Evolutionary conservation across 2,329 filamentous ascomycete genomes (phyloP).

Genomic region (Rachicladosporium sp.): DNA sequence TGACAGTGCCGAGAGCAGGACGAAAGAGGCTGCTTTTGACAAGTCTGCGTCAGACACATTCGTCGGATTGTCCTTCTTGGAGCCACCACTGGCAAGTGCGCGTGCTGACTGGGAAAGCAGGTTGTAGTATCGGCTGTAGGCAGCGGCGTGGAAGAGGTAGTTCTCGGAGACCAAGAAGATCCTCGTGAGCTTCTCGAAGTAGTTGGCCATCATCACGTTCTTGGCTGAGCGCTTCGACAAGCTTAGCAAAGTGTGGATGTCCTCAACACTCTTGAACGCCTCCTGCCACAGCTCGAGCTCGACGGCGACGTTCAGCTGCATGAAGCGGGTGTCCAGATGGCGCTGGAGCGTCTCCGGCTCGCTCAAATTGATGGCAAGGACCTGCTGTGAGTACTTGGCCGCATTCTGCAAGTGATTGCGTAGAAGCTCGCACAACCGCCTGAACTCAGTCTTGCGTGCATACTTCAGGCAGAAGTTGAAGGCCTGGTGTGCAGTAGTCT

Average conservation of each 20-base stretch:
- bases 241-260: conserved; percentile 94
- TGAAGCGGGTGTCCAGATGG: conserved; percentile 94
- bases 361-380: conserved; percentile 98
- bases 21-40: conserved; percentile 88
- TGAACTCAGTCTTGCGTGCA: conserved; percentile 97
- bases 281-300: conserved; percentile 98
- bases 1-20: conserved; percentile 85
- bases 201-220: conserved; percentile 99
- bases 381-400: conserved; percentile 96
- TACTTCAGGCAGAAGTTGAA: conserved; percentile 99
- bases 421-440: conserved; percentile 91
- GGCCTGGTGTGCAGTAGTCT: conserved; percentile 93
- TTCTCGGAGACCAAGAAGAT: conserved; percentile 99
- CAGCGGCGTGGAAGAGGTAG: conserved; percentile 96
- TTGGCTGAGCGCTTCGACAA: conserved; percentile 96
- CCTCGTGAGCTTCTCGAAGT: conserved; percentile 97
- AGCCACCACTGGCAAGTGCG: conserved; percentile 67
- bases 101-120: conserved; percentile 82
- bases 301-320: conserved; percentile 94
- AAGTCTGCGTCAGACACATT: conserved; percentile 73
- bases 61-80: conserved; percentile 89
- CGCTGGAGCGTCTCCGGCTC: conserved; percentile 95
- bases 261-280: conserved; percentile 97
- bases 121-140: conserved; percentile 96
- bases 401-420: conserved; percentile 98